Conservation (phyloP, 2,329 filamentous ascomycete species). For the Phaeosphaeria sp. region DNA sequence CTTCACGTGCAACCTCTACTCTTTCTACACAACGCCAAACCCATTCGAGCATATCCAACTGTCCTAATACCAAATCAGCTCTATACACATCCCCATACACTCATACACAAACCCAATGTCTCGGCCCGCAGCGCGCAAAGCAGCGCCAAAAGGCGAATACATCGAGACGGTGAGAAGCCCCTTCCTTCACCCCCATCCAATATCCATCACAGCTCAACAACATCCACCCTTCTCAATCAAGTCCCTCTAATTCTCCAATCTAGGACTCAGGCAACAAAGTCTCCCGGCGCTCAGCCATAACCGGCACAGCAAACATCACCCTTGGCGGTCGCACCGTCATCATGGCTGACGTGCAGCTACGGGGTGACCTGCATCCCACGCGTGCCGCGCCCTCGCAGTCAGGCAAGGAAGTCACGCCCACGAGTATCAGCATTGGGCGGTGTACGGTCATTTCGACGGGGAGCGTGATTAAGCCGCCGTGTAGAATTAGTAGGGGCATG, state of each 20-base stretch:
- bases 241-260: not conserved
- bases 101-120: constrained; percentile 43
- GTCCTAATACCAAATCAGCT: not conserved
- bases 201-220: not conserved
- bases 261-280: constrained; percentile 99
- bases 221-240: not conserved
- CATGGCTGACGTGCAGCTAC: constrained; percentile 91
- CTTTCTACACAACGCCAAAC: not conserved
- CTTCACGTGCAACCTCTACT: constrained; percentile 4
- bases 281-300: constrained; percentile 86
- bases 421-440: constrained; percentile 83
- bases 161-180: constrained; percentile 78
- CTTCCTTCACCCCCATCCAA: not conserved
- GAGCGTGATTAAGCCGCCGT: constrained; percentile 81
- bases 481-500: constrained; percentile 76
- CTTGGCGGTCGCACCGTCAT: constrained; percentile 94
- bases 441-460: constrained; percentile 88
- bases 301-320: constrained; percentile 97
- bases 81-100: not conserved
- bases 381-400: constrained; percentile 44
- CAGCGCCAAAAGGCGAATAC: constrained; percentile 82
- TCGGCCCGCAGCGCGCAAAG: constrained; percentile 58
- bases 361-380: constrained; percentile 74
- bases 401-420: constrained; percentile 41
- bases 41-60: not conserved